Conservation (phyloP, 2,329 filamentous ascomycete species). For the Boeremia exigua region DNA sequence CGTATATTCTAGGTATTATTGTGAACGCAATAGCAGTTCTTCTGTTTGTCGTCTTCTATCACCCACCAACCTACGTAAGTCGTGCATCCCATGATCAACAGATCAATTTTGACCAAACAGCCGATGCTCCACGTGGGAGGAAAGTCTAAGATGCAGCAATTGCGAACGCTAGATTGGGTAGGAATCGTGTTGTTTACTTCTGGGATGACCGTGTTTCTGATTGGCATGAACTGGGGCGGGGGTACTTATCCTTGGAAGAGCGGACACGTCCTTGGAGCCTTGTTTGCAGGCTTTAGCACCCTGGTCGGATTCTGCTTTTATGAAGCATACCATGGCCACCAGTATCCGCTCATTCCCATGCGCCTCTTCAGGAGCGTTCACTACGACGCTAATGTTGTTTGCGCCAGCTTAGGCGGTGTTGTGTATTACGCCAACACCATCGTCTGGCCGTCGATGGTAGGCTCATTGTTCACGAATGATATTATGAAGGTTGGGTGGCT, state of each 20-base stretch:
- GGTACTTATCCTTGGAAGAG: background rate
- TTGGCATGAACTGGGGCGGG: background rate
- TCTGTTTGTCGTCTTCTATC: background rate
- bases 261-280: background rate
- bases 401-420: background rate
- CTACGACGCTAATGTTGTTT: background rate
- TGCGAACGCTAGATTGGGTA: background rate
- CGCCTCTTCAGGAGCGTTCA: background rate
- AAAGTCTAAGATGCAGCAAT: background rate
- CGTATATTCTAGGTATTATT: background rate
- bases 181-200: background rate
- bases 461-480: background rate
- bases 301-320: background rate
- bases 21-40: background rate
- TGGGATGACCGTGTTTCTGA: background rate
- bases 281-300: background rate
- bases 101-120: background rate
- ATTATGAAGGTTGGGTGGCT: background rate
- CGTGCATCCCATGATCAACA: background rate
- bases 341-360: background rate
- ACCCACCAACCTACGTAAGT: background rate
- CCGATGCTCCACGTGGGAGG: background rate
- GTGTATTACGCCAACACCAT: background rate
- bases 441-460: background rate
- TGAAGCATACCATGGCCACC: background rate